Evolutionary conservation across 176 grass and related monocot genomes (phyloP).

Genomic region (Paspalum notatum): DNA sequence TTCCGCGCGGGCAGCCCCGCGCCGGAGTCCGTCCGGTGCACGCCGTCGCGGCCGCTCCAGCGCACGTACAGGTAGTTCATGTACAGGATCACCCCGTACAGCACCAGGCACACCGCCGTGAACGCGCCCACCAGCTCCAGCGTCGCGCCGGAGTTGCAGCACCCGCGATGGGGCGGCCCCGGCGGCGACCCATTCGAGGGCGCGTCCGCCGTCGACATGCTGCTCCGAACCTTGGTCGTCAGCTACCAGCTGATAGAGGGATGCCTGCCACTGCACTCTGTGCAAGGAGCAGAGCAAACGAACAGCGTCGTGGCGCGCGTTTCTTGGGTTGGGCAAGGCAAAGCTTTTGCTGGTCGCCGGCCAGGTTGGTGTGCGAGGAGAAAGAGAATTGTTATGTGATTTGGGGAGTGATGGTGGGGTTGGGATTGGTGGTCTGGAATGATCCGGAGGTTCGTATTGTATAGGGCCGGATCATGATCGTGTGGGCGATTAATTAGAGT

Average conservation of each 20-base stretch:
- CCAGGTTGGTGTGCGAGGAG: neutral
- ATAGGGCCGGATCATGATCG: neutral
- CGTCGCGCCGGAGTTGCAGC: constrained; percentile 51
- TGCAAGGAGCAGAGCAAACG: neutral
- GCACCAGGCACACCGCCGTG: constrained; percentile 60
- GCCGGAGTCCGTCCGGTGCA: constrained; percentile 34
- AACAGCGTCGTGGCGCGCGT: constrained; percentile 16
- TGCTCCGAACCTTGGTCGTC: neutral
- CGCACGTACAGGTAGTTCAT: constrained; percentile 62
- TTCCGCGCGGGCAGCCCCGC: neutral
- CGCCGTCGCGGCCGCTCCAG: constrained; percentile 60
- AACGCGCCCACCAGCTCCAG: constrained; percentile 64
- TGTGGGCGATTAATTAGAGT: constrained; percentile 1
- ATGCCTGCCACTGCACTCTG: constrained; percentile 20
- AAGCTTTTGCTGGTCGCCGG: neutral
- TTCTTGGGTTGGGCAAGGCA: neutral
- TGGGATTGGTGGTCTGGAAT: constrained; percentile 31
- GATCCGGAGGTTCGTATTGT: constrained; percentile 6
- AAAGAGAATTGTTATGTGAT: neutral
- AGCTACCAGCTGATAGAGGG: neutral
- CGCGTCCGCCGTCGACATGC: neutral
- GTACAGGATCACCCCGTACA: constrained; percentile 61
- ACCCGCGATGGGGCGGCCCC: neutral
- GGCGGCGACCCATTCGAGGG: neutral
- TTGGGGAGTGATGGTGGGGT: constrained; percentile 20